These are phyloP conservation scores for Ettlia oleoabundans DNA, from an alignment of 139 green algal genomes.

Conservation along the genomic window DNA sequence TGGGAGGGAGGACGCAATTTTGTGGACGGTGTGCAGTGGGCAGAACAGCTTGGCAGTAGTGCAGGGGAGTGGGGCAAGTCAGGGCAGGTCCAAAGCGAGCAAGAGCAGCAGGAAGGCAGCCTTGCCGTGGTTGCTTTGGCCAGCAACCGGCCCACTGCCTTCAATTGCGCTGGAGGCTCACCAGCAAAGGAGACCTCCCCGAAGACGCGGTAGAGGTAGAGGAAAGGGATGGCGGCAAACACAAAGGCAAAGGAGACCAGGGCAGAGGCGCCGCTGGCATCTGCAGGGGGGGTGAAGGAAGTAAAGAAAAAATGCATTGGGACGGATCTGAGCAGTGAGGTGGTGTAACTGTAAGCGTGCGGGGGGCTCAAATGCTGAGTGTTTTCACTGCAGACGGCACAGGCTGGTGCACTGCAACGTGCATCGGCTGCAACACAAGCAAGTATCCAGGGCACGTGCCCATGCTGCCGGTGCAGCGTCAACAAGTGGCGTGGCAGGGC, in stretches of 20 bases:
- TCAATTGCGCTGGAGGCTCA: too few relatives aligned
- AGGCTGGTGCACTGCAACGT: too few relatives aligned
- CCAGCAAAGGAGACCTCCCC: constrained; percentile 52
- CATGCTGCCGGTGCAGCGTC: background rate
- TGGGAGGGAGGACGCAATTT: too few relatives aligned
- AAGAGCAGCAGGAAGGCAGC: background rate
- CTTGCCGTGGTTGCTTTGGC: background rate
- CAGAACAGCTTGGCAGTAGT: too few relatives aligned
- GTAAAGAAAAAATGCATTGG: too few relatives aligned
- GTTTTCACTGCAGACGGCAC: too few relatives aligned
- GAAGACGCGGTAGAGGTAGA: constrained; percentile 84
- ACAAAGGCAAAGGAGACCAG: constrained; percentile 82
- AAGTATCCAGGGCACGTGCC: too few relatives aligned
- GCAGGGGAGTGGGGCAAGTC: background rate
- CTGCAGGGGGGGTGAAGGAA: constrained; percentile 25
- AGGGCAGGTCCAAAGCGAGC: background rate
- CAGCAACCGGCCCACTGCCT: background rate
- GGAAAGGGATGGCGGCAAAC: constrained; percentile 75
- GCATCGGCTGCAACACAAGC: background rate
- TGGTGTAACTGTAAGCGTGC: too few relatives aligned
- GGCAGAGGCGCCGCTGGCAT: constrained; percentile 73
- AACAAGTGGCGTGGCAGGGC: background rate
- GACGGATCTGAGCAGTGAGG: too few relatives aligned
- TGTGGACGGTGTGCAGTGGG: too few relatives aligned
- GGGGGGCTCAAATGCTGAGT: too few relatives aligned